Base-by-base conservation (phyloP, 2,329 filamentous ascomycete genomes). In the Fusarium sp. region DNA sequence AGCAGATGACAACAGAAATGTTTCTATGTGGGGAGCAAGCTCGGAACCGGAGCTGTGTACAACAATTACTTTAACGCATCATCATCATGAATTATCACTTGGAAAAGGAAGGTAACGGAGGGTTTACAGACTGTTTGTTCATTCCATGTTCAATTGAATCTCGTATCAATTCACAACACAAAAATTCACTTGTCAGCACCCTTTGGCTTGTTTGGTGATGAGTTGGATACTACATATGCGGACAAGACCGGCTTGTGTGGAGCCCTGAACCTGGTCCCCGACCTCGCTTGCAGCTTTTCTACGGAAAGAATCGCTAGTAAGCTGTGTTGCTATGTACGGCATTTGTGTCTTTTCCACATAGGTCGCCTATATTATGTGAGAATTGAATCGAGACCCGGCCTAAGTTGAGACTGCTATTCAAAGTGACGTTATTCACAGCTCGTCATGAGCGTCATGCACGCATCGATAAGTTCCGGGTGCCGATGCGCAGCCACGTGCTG, bases 1-100 rank as follows among this genome's bases (percentile, higher is more conserved):
- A 20, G 39, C 10, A 38, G 24, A 36, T 14, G 6, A 20, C 8
- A 20, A 26, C 40, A 44, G 43, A 33, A 15, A 18, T 26, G 28
- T 45, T 33, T 40, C 28, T 26, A 42, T 26, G 5, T 22, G 15
- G 45, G 52, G 34, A 57, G 18, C 43, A 49, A 46, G 63, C 63
- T 65, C 66, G 17, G 15, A 24, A 36, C 51, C 22, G 44, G 69
- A 72, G 71, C 69, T 58, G 48, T 75, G 72, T 74, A 74, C 48
- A 74, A 63, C 64, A 72, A 53, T 26, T 44, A 68, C 22, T 58
- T 57, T 46, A 42, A 59, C 51, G 67, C 50, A 43, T 60, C 36
- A 57, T 64, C 36, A 22, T 66, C 33, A 68, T 71, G 67, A 68
- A 56, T 51, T 60, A 46, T 36, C 20, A 28, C 18, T 42, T 33